phyloP scores from a whole-genome alignment of 306 rosid species.

The Carpinus fangiana region DNA sequence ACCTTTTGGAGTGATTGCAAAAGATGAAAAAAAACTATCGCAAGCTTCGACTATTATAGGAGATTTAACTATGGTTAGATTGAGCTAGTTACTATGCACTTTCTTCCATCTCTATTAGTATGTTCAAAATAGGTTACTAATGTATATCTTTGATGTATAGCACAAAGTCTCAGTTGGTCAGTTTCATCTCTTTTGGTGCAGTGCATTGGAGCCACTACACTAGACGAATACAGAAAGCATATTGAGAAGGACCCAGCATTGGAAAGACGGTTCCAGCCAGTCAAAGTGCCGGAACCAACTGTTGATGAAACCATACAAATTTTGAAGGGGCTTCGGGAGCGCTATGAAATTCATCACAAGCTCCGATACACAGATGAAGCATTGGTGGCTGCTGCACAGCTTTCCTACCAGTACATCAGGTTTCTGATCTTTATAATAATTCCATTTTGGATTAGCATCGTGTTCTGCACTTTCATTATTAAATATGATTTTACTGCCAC shows the following conservation, averaged over 20 bases:
- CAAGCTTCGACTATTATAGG: neutral
- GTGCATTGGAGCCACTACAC: slow-evolving; percentile 98
- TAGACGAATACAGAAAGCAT: slow-evolving; percentile 95
- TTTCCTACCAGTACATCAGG: slow-evolving; percentile 96
- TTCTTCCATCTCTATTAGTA: slow-evolving; percentile 6
- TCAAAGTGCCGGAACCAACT: slow-evolving; percentile 90
- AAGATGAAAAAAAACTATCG: neutral
- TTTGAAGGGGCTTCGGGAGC: slow-evolving; percentile 87
- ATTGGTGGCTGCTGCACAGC: slow-evolving; percentile 81
- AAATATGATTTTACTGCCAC: neutral
- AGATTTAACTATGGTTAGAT: neutral
- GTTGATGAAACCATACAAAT: slow-evolving; percentile 88
- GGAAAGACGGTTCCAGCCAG: slow-evolving; percentile 95
- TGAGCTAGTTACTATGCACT: neutral
- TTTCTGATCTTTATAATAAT: slow-evolving; percentile 19
- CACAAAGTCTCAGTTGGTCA: slow-evolving; percentile 24
- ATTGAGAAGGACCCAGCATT: slow-evolving; percentile 95
- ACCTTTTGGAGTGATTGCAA: neutral
- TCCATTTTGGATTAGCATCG: neutral
- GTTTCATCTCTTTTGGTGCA: slow-evolving; percentile 41
- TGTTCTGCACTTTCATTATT: neutral
- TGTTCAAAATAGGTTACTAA: slow-evolving; percentile 2
- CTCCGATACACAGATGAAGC: slow-evolving; percentile 95
- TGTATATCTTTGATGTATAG: slow-evolving; percentile 14
- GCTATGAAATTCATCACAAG: slow-evolving; percentile 95